Conservation (phyloP, 768 basidiomycete species). For the Porpolomopsis calyptriformis region DNA sequence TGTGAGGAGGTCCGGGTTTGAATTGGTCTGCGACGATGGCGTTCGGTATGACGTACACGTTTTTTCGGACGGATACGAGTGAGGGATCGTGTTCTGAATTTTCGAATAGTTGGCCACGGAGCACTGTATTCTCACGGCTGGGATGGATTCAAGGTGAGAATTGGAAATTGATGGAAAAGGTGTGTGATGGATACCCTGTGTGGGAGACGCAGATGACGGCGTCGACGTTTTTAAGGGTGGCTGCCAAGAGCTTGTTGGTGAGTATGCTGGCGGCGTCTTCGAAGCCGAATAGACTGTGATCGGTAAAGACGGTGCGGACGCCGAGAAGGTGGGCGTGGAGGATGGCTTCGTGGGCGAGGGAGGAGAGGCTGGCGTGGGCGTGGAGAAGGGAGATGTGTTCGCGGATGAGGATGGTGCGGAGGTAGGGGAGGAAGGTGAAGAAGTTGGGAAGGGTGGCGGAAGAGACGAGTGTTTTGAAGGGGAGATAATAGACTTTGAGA, state of each 20-base stretch:
- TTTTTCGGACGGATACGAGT: conserved; percentile 36
- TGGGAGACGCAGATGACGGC: conserved; percentile 94
- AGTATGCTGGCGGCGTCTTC: conserved; percentile 95
- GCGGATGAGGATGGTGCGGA: conserved; percentile 77
- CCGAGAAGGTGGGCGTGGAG: conserved; percentile 82
- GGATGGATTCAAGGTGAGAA: neutral
- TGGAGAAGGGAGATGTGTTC: conserved; percentile 85
- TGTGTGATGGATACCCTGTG: conserved; percentile 56
- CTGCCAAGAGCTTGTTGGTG: conserved; percentile 90
- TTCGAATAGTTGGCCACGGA: conserved; percentile 72
- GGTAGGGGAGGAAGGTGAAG: conserved; percentile 83
- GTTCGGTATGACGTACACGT: conserved; percentile 90
- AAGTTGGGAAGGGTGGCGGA: conserved; percentile 93
- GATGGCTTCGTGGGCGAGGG: conserved; percentile 87
- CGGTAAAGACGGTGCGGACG: conserved; percentile 88
- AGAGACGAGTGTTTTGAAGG: conserved; percentile 79
- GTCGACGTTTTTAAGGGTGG: conserved; percentile 81
- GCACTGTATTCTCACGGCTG: conserved; percentile 95
- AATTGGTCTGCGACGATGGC: conserved; percentile 84
- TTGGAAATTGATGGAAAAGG: neutral
- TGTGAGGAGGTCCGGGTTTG: conserved; percentile 42
- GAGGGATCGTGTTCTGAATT: conserved; percentile 33
- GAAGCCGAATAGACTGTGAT: conserved; percentile 94
- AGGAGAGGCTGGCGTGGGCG: conserved; percentile 83
- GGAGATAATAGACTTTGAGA: conserved; percentile 92